These are phyloP conservation scores for Neurospora sp. DNA, from an alignment of 495 filamentous ascomycete species.

Conservation along the genomic window DNA sequence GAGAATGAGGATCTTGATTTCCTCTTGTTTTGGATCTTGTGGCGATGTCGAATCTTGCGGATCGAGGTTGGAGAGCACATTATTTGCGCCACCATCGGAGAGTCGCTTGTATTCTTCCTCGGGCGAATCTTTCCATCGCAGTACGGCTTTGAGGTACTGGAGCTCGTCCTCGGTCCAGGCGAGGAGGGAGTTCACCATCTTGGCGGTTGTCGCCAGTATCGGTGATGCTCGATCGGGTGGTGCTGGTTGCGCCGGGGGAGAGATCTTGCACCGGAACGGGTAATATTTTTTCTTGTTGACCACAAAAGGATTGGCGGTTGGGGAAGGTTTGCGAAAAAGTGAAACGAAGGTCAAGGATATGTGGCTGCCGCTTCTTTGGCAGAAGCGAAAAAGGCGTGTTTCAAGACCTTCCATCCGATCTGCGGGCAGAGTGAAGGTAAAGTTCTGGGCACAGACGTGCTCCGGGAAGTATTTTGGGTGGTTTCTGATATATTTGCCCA, in stretches of 20 bases:
- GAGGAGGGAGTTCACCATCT: conserved; percentile 23
- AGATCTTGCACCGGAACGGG: not conserved
- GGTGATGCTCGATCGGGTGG: not conserved
- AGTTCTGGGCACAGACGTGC: not conserved
- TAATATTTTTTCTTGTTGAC: not conserved
- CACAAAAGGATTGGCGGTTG: not conserved
- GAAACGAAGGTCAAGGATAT: not conserved
- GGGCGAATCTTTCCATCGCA: conserved; percentile 27
- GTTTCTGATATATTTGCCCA: not conserved
- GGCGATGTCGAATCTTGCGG: not conserved
- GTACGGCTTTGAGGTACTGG: conserved; percentile 31
- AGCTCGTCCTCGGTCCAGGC: conserved; percentile 30
- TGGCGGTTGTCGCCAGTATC: not conserved
- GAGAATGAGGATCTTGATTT: conserved; percentile 33
- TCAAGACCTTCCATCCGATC: not conserved
- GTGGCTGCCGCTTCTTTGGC: not conserved
- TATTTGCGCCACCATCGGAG: not conserved
- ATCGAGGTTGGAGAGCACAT: not conserved
- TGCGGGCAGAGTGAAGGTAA: not conserved
- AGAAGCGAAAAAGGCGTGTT: not conserved
- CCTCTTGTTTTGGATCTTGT: conserved; percentile 7
- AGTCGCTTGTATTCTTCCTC: conserved; percentile 6
- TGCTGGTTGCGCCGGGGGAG: not conserved
- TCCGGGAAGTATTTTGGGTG: not conserved
- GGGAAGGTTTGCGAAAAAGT: not conserved